Evolutionary conservation across 129 eudicot species (phyloP), one percentile per base, ranked within the genome.

Genomic region (Calendula officinalis): DNA sequence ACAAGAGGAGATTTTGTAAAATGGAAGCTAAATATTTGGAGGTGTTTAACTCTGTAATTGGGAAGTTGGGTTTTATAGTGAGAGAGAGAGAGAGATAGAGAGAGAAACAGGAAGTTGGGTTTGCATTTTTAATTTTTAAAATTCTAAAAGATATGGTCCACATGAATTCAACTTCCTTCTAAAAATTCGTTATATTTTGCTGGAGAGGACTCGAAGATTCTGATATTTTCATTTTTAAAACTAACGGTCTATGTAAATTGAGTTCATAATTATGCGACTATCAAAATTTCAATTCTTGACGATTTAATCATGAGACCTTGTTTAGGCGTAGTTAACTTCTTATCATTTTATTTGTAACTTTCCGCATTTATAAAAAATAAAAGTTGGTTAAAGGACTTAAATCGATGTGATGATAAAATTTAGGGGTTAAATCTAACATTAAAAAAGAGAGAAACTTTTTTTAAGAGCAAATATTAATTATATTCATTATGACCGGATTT

Each of bases 121-220:
- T 37, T 61, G 3, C 33, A 14, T 45, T 52, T 27, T 63, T 37
- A 12, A 10, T 2, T 13, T 10, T 14, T 8, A 46, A 55, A 54
- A 44, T 5, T 27, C 56, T 39, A 15, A 45, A 43, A 22, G 53
- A 34, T 39, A 37, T 52, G 71, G 72, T 65, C 78, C 51, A 65
- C 46, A 36, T 36, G 10, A 30, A 56, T 47, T 65, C 54, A 73
- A 65, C 72, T 47, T 55, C 12, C 47, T 8, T 7, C 32, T 51
- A 8, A 13, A 49, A 35, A 43, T 64, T 49, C 43, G 9, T 6
- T 34, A 14, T 34, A 64, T 47, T 34, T 37, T 35, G 12, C 68
- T 78, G 47, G 83, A 73, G 62, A 61, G 67, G 34, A 55, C 83
- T 67, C 52, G 75, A 78, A 78, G 68, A 46, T 73, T 68, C 48